A percentile compares a stretch with the other conserved stretches of the same genome.
phyloP scores from a whole-genome alignment of 1,139 yeast genomes.

The Debaryomyces sp. region DNA sequence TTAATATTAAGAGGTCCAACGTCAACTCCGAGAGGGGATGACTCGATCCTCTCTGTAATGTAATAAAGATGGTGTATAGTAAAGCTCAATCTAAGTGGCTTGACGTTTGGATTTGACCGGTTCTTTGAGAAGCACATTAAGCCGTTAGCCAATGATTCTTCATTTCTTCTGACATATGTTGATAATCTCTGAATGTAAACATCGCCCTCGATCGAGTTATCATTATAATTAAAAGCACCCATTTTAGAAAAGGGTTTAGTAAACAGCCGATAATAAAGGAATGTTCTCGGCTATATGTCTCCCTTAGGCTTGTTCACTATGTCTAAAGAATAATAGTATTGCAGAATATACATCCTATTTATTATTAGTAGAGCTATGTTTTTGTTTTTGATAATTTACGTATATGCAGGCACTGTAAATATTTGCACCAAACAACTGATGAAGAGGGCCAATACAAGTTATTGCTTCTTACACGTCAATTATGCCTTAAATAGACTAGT shows the following conservation, averaged over 20 bases:
- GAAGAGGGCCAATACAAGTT: no score
- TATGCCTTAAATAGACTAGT: neutral
- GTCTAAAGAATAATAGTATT: neutral
- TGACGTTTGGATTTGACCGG: conserved; percentile 30
- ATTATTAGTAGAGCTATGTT: neutral
- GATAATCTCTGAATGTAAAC: conserved; percentile 45
- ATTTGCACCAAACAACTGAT: neutral
- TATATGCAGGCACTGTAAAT: neutral
- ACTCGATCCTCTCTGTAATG: conserved; percentile 58
- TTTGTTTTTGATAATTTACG: neutral
- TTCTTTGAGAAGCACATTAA: conserved; percentile 43
- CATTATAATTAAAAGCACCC: conserved; percentile 25
- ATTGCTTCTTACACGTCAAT: neutral
- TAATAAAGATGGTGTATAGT: conserved; percentile 67
- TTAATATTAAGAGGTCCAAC: conserved; percentile 68
- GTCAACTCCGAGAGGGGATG: conserved; percentile 51
- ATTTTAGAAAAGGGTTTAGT: conserved; percentile 10
- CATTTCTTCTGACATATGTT: conserved; percentile 43
- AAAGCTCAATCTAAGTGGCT: conserved; percentile 57
- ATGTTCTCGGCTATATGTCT: neutral
- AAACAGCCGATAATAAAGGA: neutral
- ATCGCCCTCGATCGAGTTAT: conserved; percentile 44
- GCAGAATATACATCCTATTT: neutral
- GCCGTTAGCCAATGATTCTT: conserved; percentile 50
- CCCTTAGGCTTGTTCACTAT: neutral